phyloP scores from a whole-genome alignment of 805 yeast genomes.

The Lipomyces starkeyi region DNA sequence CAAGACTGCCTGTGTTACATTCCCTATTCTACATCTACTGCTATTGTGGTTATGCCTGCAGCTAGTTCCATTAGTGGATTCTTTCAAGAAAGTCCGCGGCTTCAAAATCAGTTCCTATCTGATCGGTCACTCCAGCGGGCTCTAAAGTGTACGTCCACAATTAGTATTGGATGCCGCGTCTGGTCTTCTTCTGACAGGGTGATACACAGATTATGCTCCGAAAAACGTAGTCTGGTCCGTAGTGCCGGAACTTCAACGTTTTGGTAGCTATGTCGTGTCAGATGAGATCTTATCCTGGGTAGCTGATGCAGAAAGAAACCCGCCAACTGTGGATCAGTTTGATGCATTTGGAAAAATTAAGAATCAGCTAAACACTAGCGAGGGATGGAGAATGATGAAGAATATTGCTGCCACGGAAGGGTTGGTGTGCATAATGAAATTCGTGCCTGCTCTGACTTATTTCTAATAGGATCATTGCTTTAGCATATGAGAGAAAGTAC shows the following conservation, averaged over 20 bases:
- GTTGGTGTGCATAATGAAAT: background rate
- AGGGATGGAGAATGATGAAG: slow-evolving; percentile 44
- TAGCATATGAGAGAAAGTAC: slow-evolving; percentile 42
- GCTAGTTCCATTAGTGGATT: slow-evolving; percentile 43
- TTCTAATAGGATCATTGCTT: slow-evolving; percentile 41
- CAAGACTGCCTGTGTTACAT: too few species aligned
- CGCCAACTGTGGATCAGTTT: slow-evolving; percentile 41
- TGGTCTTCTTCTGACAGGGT: too few species aligned
- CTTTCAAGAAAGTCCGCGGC: slow-evolving; percentile 40
- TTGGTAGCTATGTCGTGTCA: slow-evolving; percentile 41
- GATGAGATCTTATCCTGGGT: slow-evolving; percentile 40
- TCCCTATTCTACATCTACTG: too few species aligned
- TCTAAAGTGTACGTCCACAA: slow-evolving; percentile 17
- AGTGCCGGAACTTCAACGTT: slow-evolving; percentile 33
- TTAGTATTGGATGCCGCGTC: too few species aligned
- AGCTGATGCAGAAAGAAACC: slow-evolving; percentile 44
- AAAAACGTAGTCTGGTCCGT: slow-evolving; percentile 12
- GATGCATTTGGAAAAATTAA: slow-evolving; percentile 43
- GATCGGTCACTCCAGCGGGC: slow-evolving; percentile 40
- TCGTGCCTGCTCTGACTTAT: slow-evolving; percentile 13
- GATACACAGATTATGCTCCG: slow-evolving; percentile 27
- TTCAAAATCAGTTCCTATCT: slow-evolving; percentile 40
- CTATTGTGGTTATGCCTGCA: slow-evolving; percentile 20
- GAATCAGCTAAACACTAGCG: slow-evolving; percentile 43
- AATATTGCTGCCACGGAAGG: slow-evolving; percentile 31